Evolutionary conservation across 495 filamentous ascomycete species (phyloP).

Genomic region (Penicillium alfredii): DNA sequence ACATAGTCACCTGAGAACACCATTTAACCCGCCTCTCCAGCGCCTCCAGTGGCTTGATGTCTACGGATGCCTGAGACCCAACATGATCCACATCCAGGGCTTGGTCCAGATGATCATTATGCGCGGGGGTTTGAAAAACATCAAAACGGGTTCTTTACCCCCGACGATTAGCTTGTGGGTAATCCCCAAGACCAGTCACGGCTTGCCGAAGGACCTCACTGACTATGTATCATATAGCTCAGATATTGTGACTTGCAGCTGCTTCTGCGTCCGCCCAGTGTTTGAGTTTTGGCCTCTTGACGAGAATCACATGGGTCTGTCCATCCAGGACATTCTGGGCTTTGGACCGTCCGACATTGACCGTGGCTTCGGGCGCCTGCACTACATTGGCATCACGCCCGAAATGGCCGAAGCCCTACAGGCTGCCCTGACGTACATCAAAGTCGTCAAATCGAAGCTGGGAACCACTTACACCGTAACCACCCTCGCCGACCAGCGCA

Average conservation of each 20-base stretch:
- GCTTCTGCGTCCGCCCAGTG: slow-evolving; percentile 22
- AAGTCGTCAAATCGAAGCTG: slow-evolving; percentile 19
- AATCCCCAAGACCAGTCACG: slow-evolving; percentile 11
- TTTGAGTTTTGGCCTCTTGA: slow-evolving; percentile 33
- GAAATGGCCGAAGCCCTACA: slow-evolving; percentile 30
- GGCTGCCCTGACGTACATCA: slow-evolving; percentile 25
- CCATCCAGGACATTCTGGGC: slow-evolving; percentile 25
- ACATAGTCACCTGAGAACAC: slow-evolving; percentile 14
- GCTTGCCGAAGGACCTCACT: not conserved
- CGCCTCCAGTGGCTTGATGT: slow-evolving; percentile 40
- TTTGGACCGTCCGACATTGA: slow-evolving; percentile 22
- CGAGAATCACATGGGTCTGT: slow-evolving; percentile 11
- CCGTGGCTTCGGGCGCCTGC: slow-evolving; percentile 20
- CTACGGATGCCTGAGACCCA: slow-evolving; percentile 34
- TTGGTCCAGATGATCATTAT: slow-evolving; percentile 32
- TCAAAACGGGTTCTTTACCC: slow-evolving; percentile 27
- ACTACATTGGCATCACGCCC: slow-evolving; percentile 26
- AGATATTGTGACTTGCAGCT: slow-evolving; percentile 29
- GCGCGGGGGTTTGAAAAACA: slow-evolving; percentile 31
- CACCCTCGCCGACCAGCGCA: slow-evolving; percentile 34
- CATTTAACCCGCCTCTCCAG: slow-evolving; percentile 35
- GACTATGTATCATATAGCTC: slow-evolving; percentile 23
- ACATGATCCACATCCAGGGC: slow-evolving; percentile 34
- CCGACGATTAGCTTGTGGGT: slow-evolving; percentile 36
- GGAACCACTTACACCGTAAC: slow-evolving; percentile 12